A percentile compares a stretch with the other conserved stretches of the same genome.
phyloP scores from a whole-genome alignment of 2,329 filamentous ascomycete genomes.

The Talaromyces piceae region DNA sequence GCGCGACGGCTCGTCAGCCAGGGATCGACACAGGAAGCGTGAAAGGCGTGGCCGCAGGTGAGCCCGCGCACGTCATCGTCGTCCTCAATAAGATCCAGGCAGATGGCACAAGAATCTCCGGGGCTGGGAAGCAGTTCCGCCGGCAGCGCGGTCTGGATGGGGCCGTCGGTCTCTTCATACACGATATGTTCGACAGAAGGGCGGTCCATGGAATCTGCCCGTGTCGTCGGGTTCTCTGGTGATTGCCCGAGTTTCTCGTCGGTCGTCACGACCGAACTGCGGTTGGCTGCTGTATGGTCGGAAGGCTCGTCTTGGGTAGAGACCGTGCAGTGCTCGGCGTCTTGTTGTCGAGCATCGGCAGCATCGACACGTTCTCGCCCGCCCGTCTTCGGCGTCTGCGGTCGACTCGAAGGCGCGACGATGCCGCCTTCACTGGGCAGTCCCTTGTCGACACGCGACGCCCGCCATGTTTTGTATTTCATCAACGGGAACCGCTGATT shows the following conservation, averaged over 20 bases:
- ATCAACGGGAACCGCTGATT: slow-evolving; percentile 93
- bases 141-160: slow-evolving; percentile 73
- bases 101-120: slow-evolving; percentile 93
- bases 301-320: slow-evolving; percentile 15
- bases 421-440: slow-evolving; percentile 80
- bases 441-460: slow-evolving; percentile 72
- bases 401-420: slow-evolving; percentile 60
- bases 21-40: slow-evolving; percentile 88
- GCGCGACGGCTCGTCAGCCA: slow-evolving; percentile 92
- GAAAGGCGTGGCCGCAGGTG: slow-evolving; percentile 96
- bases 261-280: slow-evolving; percentile 5
- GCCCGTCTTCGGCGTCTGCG: slow-evolving; percentile 64
- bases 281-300: slow-evolving; percentile 13
- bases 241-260: slow-evolving; percentile 16
- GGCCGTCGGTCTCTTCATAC: slow-evolving; percentile 67
- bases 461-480: slow-evolving; percentile 95
- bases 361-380: slow-evolving; percentile 37
- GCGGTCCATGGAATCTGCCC: slow-evolving; percentile 50
- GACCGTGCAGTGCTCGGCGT: slow-evolving; percentile 18
- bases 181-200: slow-evolving; percentile 18
- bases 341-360: slow-evolving; percentile 15
- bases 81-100: slow-evolving; percentile 87
- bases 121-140: slow-evolving; percentile 73
- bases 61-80: slow-evolving; percentile 92
- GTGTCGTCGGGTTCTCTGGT: slow-evolving; percentile 13